Conservation (phyloP, 2,329 filamentous ascomycete genomes). For the Aspergillus texensis region DNA sequence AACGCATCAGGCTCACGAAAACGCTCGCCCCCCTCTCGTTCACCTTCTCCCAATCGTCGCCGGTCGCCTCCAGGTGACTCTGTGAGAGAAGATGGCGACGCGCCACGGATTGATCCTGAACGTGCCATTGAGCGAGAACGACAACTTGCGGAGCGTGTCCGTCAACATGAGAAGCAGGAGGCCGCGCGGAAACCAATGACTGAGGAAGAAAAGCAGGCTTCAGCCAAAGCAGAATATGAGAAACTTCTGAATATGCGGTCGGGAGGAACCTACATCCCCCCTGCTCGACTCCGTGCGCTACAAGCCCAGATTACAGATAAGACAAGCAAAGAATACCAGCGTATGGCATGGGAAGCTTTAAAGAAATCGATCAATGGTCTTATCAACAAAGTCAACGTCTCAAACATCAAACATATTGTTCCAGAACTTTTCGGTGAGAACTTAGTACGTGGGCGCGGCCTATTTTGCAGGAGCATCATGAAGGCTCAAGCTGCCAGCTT, state of each 20-base stretch:
- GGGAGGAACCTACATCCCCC: slow-evolving; percentile 94
- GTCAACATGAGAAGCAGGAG: slow-evolving; percentile 54
- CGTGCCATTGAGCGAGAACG: slow-evolving; percentile 54
- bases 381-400: slow-evolving; percentile 98
- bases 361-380: slow-evolving; percentile 99
- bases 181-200: slow-evolving; percentile 56
- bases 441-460: slow-evolving; percentile 81
- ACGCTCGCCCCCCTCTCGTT: slow-evolving; percentile 58
- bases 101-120: slow-evolving; percentile 54
- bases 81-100: slow-evolving; percentile 38
- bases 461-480: slow-evolving; percentile 97
- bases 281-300: slow-evolving; percentile 83
- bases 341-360: slow-evolving; percentile 97
- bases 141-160: slow-evolving; percentile 56
- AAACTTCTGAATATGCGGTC: slow-evolving; percentile 90
- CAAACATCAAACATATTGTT: slow-evolving; percentile 97
- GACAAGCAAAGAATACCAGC: slow-evolving; percentile 93
- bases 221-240: slow-evolving; percentile 89
- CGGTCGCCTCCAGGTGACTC: slow-evolving; percentile 48
- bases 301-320: slow-evolving; percentile 98
- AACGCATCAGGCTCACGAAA: slow-evolving; percentile 56
- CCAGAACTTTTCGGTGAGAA: slow-evolving; percentile 96
- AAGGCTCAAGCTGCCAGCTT: slow-evolving; percentile 95
- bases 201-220: slow-evolving; percentile 83
- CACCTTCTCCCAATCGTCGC: slow-evolving; percentile 55